A percentile compares a stretch with the other conserved stretches of the same genome.
Evolutionary conservation across 1,139 yeast genomes (phyloP).

Genomic region (Kodamaea ohmeri): DNA sequence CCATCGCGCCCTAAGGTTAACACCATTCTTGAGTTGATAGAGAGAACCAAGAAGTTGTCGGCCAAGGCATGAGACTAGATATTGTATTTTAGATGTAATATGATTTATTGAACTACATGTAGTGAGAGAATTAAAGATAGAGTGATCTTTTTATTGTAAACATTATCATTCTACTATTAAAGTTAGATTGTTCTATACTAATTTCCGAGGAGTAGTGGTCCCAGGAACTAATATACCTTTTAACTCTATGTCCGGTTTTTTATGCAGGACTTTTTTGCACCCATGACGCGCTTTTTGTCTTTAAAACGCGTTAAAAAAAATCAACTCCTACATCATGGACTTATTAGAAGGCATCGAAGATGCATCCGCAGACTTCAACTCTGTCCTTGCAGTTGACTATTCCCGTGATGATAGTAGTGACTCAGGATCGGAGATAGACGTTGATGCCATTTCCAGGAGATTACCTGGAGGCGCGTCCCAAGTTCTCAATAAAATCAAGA

Average conservation of each 20-base stretch:
- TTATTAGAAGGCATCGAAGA: slow-evolving; percentile 23
- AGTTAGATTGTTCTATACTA: neutral
- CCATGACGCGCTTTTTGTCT: slow-evolving; percentile 2
- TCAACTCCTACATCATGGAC: slow-evolving; percentile 17
- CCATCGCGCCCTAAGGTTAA: slow-evolving; percentile 7
- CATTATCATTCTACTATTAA: too few relatives aligned
- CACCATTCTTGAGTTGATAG: slow-evolving; percentile 10
- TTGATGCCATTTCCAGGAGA: slow-evolving; percentile 16
- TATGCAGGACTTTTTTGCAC: neutral
- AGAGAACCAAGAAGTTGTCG: slow-evolving; percentile 6
- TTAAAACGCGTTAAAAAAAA: neutral
- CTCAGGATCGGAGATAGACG: slow-evolving; percentile 14
- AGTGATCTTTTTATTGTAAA: too few relatives aligned
- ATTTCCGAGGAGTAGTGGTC: too few relatives aligned
- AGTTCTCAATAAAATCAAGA: slow-evolving; percentile 20
- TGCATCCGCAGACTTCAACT: slow-evolving; percentile 9
- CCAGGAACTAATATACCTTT: too few relatives aligned
- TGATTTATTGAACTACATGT: neutral
- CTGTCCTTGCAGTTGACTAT: slow-evolving; percentile 6
- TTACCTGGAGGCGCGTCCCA: slow-evolving; percentile 11
- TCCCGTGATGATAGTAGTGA: neutral
- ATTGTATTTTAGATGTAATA: neutral
- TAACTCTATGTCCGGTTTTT: neutral
- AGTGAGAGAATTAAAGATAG: neutral
- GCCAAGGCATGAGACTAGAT: neutral